phyloP scores from a whole-genome alignment of 2,329 filamentous ascomycete species.

The Aspergillus arachidicola region DNA sequence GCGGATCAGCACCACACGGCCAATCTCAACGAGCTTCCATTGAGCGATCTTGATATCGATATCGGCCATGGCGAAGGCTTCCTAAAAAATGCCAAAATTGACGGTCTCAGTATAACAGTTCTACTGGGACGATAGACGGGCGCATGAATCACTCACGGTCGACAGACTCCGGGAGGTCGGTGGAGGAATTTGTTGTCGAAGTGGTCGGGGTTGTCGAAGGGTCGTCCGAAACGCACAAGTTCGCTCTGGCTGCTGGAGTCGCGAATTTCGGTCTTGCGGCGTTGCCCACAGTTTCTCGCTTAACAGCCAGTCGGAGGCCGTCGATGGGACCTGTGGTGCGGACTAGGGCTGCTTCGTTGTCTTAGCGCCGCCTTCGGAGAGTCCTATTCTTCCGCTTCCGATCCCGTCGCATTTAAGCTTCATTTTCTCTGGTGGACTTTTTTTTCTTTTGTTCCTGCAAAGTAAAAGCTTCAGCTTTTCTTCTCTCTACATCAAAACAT shows the following conservation, averaged over 20 bases:
- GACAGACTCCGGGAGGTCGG: slow-evolving; percentile 41
- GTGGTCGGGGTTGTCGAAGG: slow-evolving; percentile 41
- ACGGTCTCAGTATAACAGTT: slow-evolving; percentile 28
- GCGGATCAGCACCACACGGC: slow-evolving; percentile 93
- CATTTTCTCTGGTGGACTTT: slow-evolving; percentile 1
- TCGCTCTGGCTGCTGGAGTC: slow-evolving; percentile 29
- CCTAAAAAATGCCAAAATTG: slow-evolving; percentile 44
- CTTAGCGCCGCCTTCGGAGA: slow-evolving; percentile 14
- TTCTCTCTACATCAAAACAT: slow-evolving; percentile 18
- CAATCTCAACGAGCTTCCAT: slow-evolving; percentile 98
- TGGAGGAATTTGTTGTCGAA: slow-evolving; percentile 43
- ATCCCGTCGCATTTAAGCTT: slow-evolving; percentile 24
- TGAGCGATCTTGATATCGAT: slow-evolving; percentile 78
- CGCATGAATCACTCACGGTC: slow-evolving; percentile 41
- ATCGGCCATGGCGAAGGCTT: slow-evolving; percentile 76
- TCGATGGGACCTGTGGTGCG: slow-evolving; percentile 24
- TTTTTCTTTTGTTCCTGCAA: neutral
- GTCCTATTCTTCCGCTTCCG: slow-evolving; percentile 29
- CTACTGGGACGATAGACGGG: slow-evolving; percentile 16
- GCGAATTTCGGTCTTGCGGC: slow-evolving; percentile 43
- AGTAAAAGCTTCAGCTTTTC: neutral
- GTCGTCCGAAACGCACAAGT: slow-evolving; percentile 38
- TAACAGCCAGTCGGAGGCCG: slow-evolving; percentile 39
- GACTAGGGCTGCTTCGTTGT: slow-evolving; percentile 39
- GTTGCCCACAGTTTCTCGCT: slow-evolving; percentile 45